Evolutionary conservation across 352 stramenopile species (phyloP).

Genomic region (Proteromonas lacertae): DNA sequence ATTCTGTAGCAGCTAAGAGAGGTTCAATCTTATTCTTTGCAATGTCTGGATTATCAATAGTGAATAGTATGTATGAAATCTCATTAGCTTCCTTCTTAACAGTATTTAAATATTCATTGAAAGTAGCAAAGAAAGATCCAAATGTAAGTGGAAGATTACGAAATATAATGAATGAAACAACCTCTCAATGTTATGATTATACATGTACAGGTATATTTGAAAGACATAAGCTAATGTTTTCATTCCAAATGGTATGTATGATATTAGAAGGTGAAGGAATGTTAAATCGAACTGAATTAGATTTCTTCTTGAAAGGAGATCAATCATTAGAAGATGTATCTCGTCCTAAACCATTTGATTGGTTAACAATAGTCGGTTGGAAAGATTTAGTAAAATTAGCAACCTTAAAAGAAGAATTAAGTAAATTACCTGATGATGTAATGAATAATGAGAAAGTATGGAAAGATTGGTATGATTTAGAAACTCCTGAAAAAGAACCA

Average conservation of each 20-base stretch:
- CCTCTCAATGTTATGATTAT: slow-evolving; percentile 64
- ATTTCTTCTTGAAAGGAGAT: slow-evolving; percentile 43
- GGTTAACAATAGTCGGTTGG: slow-evolving; percentile 59
- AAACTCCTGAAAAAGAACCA: slow-evolving; percentile 33
- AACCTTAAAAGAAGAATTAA: slow-evolving; percentile 30
- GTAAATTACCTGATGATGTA: no score
- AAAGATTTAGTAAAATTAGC: slow-evolving; percentile 56
- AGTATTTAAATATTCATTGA: slow-evolving; percentile 36
- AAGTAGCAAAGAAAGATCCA: slow-evolving; percentile 27
- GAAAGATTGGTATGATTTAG: slow-evolving; percentile 65
- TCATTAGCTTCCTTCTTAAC: slow-evolving; percentile 45
- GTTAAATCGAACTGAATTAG: slow-evolving; percentile 43
- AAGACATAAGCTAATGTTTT: slow-evolving; percentile 60
- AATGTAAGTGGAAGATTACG: slow-evolving; percentile 35
- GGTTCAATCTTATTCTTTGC: slow-evolving; percentile 47
- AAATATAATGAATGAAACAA: slow-evolving; percentile 43
- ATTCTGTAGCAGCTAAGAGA: slow-evolving; percentile 39
- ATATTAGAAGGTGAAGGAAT: slow-evolving; percentile 47
- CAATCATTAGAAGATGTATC: slow-evolving; percentile 55
- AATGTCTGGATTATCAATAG: slow-evolving; percentile 33
- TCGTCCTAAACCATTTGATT: slow-evolving; percentile 39
- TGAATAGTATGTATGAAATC: slow-evolving; percentile 56
- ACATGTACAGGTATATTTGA: slow-evolving; percentile 66
- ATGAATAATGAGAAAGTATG: slow-evolving; percentile 18
- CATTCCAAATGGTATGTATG: slow-evolving; percentile 56